Evolutionary conservation across 768 basidiomycete genomes (phyloP), one percentile per base, ranked within the genome.

Genomic region (Tubosaeta sp.): DNA sequence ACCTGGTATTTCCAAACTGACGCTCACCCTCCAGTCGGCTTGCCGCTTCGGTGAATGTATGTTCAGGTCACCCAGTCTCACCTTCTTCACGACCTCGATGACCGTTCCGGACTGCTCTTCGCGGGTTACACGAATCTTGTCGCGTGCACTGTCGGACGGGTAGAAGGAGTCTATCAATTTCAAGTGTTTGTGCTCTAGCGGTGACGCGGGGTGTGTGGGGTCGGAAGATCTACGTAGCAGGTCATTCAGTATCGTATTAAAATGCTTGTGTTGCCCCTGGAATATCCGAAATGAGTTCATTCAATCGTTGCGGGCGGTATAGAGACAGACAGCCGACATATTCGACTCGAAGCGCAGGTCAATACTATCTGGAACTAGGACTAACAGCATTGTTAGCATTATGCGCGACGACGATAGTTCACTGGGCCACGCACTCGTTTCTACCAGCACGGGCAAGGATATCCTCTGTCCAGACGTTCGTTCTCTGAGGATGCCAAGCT

Each of bases 11-110:
- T 99, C 95, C n/a, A 90, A 65, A 66, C 83, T 97, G 6, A 98
- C 91, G 57, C 91, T 94, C 6, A 99, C 77, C 50, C 97, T 74
- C 91, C 92, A 98, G 70, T 99, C 97, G 41, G 88, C 91, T 1
- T 74, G 66, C 22, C 85, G 75, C 65, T 88, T 88, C 8, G 95
- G 95, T 62, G 83, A 83, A 67, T 80, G 86, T 26, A 99, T 77
- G 67, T 99, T 91, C 63, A 99, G 72, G 68, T 95, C 84, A 6
- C 87, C 94, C 22, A 99, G 72, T 44, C 94, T 78, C 14, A 86
- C 74, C 70, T 99, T 98, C 58, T 80, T 79, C 68, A 90, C 80
- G 60, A 83, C 79, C 59, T 86, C 86, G 17, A 81, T 55, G 22
- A 92, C 81, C 3, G 49, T 67, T 4, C 79, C 78, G 0, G 83